These are phyloP conservation scores for Rubia balearica DNA, from an alignment of 305 asterid genomes.

Conservation along the genomic window DNA sequence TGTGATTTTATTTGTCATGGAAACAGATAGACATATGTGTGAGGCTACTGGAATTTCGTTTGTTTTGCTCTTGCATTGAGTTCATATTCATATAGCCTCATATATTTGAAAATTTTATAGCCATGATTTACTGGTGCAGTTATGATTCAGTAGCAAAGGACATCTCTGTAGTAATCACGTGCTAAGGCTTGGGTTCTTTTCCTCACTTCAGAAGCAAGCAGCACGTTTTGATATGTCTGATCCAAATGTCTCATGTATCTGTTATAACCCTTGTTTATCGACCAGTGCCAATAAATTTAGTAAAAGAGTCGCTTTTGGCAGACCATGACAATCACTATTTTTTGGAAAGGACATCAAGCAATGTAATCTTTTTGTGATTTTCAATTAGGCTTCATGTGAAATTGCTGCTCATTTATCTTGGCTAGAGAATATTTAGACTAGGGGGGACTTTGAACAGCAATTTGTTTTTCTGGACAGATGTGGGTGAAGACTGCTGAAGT, in stretches of 20 bases:
- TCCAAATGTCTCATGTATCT: neutral
- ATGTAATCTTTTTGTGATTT: neutral
- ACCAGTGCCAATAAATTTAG: neutral
- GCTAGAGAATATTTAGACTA: slow-evolving; percentile 3
- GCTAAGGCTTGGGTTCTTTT: neutral
- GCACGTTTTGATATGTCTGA: neutral
- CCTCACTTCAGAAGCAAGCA: neutral
- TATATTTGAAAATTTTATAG: neutral
- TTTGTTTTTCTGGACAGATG: slow-evolving; percentile 34
- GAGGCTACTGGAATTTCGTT: neutral
- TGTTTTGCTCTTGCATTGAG: neutral
- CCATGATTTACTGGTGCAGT: neutral
- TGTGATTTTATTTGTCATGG: neutral
- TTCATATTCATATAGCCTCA: neutral
- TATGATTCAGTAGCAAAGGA: neutral
- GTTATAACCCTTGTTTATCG: neutral
- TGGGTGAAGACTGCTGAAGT: slow-evolving; percentile 95
- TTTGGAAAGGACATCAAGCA: neutral
- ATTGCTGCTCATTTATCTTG: neutral
- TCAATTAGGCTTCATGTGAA: neutral
- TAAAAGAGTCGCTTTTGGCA: neutral
- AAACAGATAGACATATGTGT: neutral
- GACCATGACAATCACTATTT: neutral
- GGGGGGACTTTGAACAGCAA: neutral
- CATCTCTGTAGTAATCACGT: neutral